Evolutionary conservation across 1,284 basidiomycete genomes (phyloP).

Genomic region (Ustilago crameri): DNA sequence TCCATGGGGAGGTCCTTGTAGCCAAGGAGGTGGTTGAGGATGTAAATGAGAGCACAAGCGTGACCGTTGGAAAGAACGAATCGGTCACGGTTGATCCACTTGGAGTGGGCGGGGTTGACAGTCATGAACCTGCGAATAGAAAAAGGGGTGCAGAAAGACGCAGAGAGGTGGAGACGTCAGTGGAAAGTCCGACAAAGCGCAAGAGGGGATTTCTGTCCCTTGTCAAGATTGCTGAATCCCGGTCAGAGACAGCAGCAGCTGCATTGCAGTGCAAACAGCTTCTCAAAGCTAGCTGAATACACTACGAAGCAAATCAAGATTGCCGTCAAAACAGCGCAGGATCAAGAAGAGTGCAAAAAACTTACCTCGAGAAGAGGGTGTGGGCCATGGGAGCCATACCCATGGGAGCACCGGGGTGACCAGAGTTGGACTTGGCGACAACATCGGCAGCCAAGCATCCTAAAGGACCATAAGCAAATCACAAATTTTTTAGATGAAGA

Average conservation of each 20-base stretch:
- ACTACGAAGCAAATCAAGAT: neutral
- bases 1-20: slow-evolving; percentile 81
- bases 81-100: slow-evolving; percentile 74
- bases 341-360: slow-evolving; percentile 2
- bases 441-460: slow-evolving; percentile 61
- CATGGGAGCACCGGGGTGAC: slow-evolving; percentile 71
- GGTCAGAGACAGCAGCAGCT: neutral
- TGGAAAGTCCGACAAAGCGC: neutral
- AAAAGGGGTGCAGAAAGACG: neutral
- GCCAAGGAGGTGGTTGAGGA: slow-evolving; percentile 82
- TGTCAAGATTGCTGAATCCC: neutral
- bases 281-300: neutral
- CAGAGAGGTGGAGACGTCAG: slow-evolving; percentile 12
- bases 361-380: slow-evolving; percentile 81
- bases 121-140: slow-evolving; percentile 77
- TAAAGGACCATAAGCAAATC: slow-evolving; percentile 5
- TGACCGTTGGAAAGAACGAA: slow-evolving; percentile 78
- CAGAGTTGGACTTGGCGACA: slow-evolving; percentile 76
- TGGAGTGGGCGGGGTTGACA: slow-evolving; percentile 84
- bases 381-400: slow-evolving; percentile 88
- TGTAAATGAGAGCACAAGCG: slow-evolving; percentile 75
- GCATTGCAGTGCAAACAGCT: neutral
- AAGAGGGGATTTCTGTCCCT: neutral
- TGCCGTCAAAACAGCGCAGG: neutral
- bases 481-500: neutral